Evolutionary conservation across 345 rosid genomes (phyloP).

Genomic region (Hibiscus trionum): DNA sequence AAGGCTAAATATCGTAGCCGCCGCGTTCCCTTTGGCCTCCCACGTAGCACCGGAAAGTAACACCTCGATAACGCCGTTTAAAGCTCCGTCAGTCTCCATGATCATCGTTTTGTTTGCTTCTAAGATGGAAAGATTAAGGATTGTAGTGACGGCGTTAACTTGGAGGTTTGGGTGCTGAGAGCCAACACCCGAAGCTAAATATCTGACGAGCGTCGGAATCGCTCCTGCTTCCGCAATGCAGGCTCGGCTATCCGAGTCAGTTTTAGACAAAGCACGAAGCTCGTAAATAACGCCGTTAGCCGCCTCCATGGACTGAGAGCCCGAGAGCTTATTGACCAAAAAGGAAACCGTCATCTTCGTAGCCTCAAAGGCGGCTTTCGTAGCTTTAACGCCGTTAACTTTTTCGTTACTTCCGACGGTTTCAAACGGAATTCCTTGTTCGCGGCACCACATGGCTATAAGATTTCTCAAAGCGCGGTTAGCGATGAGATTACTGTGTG

Average conservation of each 20-base stretch:
- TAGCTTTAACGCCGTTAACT: conserved; percentile 17
- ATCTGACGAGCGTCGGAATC: conserved; percentile 46
- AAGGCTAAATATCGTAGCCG: conserved; percentile 77
- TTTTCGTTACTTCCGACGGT: conserved; percentile 22
- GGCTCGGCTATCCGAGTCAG: conserved; percentile 61
- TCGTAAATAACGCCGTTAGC: conserved; percentile 51
- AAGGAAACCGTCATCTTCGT: conserved; percentile 76
- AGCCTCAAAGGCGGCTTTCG: conserved; percentile 57
- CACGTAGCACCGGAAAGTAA: conserved; percentile 72
- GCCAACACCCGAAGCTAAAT: conserved; percentile 49
- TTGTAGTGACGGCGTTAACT: conserved; percentile 73
- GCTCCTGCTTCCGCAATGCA: conserved; percentile 80
- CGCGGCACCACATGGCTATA: conserved; percentile 80
- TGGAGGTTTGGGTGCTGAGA: conserved; percentile 42
- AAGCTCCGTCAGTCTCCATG: conserved; percentile 73
- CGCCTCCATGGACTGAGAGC: conserved; percentile 22
- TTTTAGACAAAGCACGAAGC: conserved; percentile 67
- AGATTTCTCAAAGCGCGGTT: conserved; percentile 69
- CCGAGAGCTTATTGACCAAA: conserved; percentile 39
- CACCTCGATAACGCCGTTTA: conserved; percentile 81
- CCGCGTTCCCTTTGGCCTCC: conserved; percentile 96
- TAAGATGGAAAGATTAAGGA: conserved; percentile 71
- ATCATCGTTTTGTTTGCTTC: conserved; percentile 71
- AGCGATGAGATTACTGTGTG: conserved; percentile 53
- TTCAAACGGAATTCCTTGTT: conserved; percentile 64